Percentiles rank a stretch among this genome's conserved stretches.
These are phyloP conservation scores for Euphorbia peplus DNA, from an alignment of 345 rosid genomes.

Conservation along the genomic window DNA sequence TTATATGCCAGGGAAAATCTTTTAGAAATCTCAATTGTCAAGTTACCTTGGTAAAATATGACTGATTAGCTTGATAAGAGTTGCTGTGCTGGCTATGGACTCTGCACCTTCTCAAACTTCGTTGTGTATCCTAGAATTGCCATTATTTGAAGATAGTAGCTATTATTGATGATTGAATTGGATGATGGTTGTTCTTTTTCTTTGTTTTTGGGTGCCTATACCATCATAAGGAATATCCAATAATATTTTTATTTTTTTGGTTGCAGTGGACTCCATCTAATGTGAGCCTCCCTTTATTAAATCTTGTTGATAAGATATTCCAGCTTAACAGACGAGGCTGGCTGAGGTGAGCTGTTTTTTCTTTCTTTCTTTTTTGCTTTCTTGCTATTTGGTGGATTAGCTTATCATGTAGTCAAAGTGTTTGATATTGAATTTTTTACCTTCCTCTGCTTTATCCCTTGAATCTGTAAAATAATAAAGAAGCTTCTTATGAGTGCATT, in stretches of 20 bases:
- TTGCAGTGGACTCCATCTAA: slow-evolving; percentile 95
- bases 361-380: background rate
- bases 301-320: slow-evolving; percentile 95
- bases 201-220: background rate
- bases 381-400: background rate
- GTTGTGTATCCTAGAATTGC: background rate
- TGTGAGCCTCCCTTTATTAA: slow-evolving; percentile 86
- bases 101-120: background rate
- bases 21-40: background rate
- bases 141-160: background rate
- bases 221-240: background rate
- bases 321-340: slow-evolving; percentile 97
- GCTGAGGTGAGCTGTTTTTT: slow-evolving; percentile 62
- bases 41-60: background rate
- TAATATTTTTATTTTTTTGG: background rate
- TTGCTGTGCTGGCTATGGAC: background rate
- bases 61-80: background rate
- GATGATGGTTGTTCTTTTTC: background rate
- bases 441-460: background rate
- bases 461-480: background rate
- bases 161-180: background rate
- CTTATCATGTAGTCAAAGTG: background rate
- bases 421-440: background rate
- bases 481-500: background rate
- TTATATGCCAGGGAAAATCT: background rate